Conservation (phyloP, 805 yeast genomes). For the Wickerhamomyces tratensis region DNA sequence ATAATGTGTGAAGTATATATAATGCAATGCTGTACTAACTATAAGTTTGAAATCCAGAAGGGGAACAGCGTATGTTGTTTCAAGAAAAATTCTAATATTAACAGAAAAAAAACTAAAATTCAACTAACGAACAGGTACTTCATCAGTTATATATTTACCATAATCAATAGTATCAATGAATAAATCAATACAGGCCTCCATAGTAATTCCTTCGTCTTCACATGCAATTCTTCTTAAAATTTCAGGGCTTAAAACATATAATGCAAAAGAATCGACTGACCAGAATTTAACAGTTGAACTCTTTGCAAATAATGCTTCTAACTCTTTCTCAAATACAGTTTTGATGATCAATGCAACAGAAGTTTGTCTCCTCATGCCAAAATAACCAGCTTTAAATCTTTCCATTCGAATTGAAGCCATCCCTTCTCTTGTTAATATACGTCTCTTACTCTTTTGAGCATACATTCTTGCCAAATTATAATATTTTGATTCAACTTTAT, state of each 20-base stretch:
- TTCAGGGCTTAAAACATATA: conserved; percentile 57
- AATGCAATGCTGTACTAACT: too few species aligned
- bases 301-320: conserved; percentile 17
- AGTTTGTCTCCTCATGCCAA: conserved; percentile 50
- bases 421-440: conserved; percentile 34
- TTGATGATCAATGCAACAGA: conserved; percentile 35
- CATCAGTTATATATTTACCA: conserved; percentile 26
- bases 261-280: conserved; percentile 45
- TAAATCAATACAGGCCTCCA: conserved; percentile 35
- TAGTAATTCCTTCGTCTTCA: conserved; percentile 30
- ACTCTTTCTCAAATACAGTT: conserved; percentile 19
- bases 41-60: too few species aligned
- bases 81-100: too few species aligned
- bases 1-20: too few species aligned
- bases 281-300: conserved; percentile 49
- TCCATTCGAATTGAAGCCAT: conserved; percentile 35
- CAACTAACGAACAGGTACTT: conserved; percentile 1
- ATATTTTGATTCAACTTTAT: conserved; percentile 34
- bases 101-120: background rate
- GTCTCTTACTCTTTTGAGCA: conserved; percentile 27
- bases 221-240: conserved; percentile 40
- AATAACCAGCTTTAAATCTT: conserved; percentile 45
- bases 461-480: conserved; percentile 39
- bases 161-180: conserved; percentile 38
- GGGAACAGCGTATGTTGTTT: background rate